Evolutionary conservation across 108 stramenopile genomes (phyloP), one percentile per base, ranked within the genome.

Genomic region (Skeletonema tropicum): DNA sequence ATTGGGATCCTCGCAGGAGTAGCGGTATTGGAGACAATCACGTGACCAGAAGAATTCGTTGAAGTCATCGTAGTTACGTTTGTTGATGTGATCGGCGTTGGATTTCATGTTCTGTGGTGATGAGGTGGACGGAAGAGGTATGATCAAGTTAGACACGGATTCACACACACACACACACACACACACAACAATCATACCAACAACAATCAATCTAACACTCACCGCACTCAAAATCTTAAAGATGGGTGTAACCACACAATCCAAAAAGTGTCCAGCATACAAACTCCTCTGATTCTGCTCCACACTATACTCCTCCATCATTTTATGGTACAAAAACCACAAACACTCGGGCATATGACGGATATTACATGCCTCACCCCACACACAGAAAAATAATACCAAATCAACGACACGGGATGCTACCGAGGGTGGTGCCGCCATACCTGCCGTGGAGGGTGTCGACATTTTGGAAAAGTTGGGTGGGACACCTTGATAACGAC

Each of bases 11-110:
- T 81, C 87, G 57, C 73, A 75, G 19, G 89, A 88, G 79, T 96
- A 95, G 52, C 76, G 86, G 69, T 82, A 97, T n/a, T 80, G 76
- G 55, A 99, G 85, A 79, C 98, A 99, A 15, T 94, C 78, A 30
- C 95, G 85, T 11, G 94, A 95, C 98, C 98, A 99, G 84, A 99
- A 99, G 87, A 98, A 99, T 82, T 99, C 98, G 74, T 99, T 99
- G 83, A 97, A 94, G 75, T 99, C 98, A 64, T 99, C 98, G 77
- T 99, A 99, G 86, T 97, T 99, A 59, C 95, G 89, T 57, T 85
- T 90, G 66, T 95, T 89, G 60, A 76, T 66, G 64, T 98, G 96
- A 64, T 98, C 97, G 11, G 81, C 71, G 35, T 86, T 86, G 14
- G 86, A 87, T 76, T 85, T 90, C 89, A 95, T 93, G 66, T 79